Evolutionary conservation across 129 eudicot species (phyloP).

Genomic region (Glebionis coronaria): DNA sequence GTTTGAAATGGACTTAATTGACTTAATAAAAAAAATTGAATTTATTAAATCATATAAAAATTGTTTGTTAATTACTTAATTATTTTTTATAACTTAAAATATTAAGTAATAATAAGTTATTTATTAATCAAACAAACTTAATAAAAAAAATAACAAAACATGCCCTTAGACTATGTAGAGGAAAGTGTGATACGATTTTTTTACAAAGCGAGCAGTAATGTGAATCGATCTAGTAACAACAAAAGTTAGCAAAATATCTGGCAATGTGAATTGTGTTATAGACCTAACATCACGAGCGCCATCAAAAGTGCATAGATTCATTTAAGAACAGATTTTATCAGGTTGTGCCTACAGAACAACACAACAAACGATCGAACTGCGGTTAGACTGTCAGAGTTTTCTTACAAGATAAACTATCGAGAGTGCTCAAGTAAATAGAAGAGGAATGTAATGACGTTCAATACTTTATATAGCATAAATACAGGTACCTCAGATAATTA

Average conservation of each 20-base stretch:
- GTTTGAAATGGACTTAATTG: too few relatives aligned
- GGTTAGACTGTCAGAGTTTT: neutral
- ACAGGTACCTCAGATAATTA: slow-evolving; percentile 58
- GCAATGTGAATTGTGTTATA: slow-evolving; percentile 24
- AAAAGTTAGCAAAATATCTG: neutral
- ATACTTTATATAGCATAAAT: neutral
- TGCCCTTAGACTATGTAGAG: slow-evolving; percentile 4
- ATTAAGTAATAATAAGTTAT: too few relatives aligned
- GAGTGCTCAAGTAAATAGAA: neutral
- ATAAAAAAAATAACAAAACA: too few relatives aligned
- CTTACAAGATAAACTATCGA: neutral
- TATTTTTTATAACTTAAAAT: too few relatives aligned
- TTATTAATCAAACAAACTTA: too few relatives aligned
- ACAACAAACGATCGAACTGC: slow-evolving; percentile 7
- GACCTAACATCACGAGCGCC: slow-evolving; percentile 72
- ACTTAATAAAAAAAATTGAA: too few relatives aligned
- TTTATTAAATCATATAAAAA: too few relatives aligned
- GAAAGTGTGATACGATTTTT: neutral
- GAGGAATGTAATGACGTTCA: neutral
- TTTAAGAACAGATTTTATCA: slow-evolving; percentile 64
- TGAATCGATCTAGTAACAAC: neutral
- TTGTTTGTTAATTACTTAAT: too few relatives aligned
- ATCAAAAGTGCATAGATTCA: slow-evolving; percentile 71
- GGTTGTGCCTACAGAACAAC: slow-evolving; percentile 61
- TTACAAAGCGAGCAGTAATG: neutral